Evolutionary conservation across 108 stramenopile species (phyloP).

Genomic region (Cyclostephanos invisitatus): DNA sequence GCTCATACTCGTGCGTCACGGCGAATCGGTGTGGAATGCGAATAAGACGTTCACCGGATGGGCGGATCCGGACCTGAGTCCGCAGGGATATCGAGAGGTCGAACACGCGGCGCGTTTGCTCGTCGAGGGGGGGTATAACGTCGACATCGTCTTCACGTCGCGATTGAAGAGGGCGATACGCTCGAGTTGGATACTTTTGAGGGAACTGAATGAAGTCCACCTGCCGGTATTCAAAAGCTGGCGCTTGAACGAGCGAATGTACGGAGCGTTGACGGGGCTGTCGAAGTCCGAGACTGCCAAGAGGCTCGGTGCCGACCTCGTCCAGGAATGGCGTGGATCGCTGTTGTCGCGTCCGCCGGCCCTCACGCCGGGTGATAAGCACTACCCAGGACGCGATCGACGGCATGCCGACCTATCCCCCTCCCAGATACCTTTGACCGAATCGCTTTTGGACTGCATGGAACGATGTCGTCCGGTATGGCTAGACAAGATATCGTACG

Average conservation of each 20-base stretch:
- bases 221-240: conserved; percentile 91
- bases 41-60: conserved; percentile 87
- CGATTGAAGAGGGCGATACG: conserved; percentile 92
- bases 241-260: conserved; percentile 94
- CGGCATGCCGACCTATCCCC: conserved; percentile 77
- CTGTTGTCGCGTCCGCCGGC: conserved; percentile 80
- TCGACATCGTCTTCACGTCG: conserved; percentile 91
- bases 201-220: conserved; percentile 88
- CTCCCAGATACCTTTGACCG: conserved; percentile 85
- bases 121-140: conserved; percentile 84
- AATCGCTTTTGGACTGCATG: conserved; percentile 90
- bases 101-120: conserved; percentile 64
- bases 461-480: conserved; percentile 84
- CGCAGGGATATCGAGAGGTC: conserved; percentile 57
- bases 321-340: conserved; percentile 82
- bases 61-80: conserved; percentile 79
- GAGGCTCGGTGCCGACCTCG: conserved; percentile 78
- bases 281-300: conserved; percentile 86
- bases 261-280: conserved; percentile 91
- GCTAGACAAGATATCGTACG: conserved; percentile 83
- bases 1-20: conserved; percentile 84
- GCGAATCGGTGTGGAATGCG: conserved; percentile 74
- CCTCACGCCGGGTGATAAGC: conserved; percentile 58
- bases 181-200: conserved; percentile 82
- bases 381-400: conserved; percentile 89